Conservation (phyloP, 2,329 filamentous ascomycete species). For the Ophiostoma himal-ulmi region DNA sequence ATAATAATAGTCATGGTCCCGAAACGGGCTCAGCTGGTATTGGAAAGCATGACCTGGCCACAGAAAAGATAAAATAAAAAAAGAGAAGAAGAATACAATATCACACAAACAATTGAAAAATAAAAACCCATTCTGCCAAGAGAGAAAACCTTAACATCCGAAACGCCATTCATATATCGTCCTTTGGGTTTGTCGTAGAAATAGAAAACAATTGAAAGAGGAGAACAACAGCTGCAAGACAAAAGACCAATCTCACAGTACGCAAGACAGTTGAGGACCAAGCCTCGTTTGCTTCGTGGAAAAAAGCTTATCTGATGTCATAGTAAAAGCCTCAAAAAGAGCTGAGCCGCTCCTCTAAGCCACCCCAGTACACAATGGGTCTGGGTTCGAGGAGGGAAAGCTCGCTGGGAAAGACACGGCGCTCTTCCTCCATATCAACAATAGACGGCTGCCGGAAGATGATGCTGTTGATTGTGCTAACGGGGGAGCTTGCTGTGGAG, state of each 20-base stretch:
- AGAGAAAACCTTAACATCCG: not conserved
- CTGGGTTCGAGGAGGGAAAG: slow-evolving; percentile 55
- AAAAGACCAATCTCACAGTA: not conserved
- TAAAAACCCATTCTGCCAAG: not conserved
- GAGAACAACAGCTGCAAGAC: slow-evolving; percentile 21
- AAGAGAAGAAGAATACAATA: not conserved
- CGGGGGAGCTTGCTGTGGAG: slow-evolving; percentile 42
- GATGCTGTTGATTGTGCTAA: slow-evolving; percentile 53
- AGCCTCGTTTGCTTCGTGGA: not conserved
- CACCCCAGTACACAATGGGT: slow-evolving; percentile 58
- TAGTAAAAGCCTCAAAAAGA: slow-evolving; percentile 27
- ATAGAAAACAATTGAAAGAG: not conserved
- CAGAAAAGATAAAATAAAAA: not conserved
- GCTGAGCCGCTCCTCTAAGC: slow-evolving; percentile 55
- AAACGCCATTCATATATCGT: slow-evolving; percentile 13
- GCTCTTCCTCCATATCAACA: slow-evolving; percentile 53
- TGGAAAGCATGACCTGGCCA: not conserved
- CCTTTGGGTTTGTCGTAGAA: slow-evolving; percentile 18
- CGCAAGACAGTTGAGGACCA: not conserved
- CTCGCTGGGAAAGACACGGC: slow-evolving; percentile 46
- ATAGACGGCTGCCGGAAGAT: slow-evolving; percentile 54
- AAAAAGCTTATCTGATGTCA: not conserved
- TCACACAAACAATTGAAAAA: not conserved
- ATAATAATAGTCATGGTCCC: not conserved
- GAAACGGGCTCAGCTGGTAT: not conserved